Conservation (phyloP, 129 eudicot species). For the Erigeron canadensis region DNA sequence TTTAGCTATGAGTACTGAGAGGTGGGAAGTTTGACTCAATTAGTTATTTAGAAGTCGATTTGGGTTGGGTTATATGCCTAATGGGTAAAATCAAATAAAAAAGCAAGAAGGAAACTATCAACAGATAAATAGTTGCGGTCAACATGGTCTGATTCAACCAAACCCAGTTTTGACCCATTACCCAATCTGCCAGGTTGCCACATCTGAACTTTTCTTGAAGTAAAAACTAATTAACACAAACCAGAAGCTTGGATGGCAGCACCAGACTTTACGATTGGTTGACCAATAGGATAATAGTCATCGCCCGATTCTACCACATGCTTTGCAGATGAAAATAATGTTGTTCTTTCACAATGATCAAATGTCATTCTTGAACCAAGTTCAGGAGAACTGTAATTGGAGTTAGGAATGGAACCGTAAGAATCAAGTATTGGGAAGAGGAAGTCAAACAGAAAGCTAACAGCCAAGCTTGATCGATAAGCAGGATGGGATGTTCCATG, state of each 20-base stretch:
- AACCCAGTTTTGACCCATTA: neutral
- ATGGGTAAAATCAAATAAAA: too few relatives aligned
- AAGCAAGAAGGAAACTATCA: too few relatives aligned
- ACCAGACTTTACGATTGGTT: slow-evolving; percentile 68
- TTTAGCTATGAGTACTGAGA: neutral
- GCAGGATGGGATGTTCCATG: slow-evolving; percentile 58
- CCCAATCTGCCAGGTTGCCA: neutral
- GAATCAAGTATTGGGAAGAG: slow-evolving; percentile 43
- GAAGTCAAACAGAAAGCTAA: slow-evolving; percentile 72
- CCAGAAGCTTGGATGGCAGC: slow-evolving; percentile 97
- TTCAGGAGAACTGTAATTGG: slow-evolving; percentile 9
- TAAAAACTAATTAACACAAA: slow-evolving; percentile 35
- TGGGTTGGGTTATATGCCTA: too few relatives aligned
- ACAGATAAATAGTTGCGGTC: too few relatives aligned
- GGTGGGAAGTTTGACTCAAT: too few relatives aligned
- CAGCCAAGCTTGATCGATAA: slow-evolving; percentile 81
- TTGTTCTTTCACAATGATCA: slow-evolving; percentile 19
- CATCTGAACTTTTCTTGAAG: neutral
- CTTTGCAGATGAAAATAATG: slow-evolving; percentile 63
- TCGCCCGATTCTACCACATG: slow-evolving; percentile 63
- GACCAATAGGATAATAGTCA: slow-evolving; percentile 78
- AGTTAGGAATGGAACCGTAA: neutral
- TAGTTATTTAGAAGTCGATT: too few relatives aligned
- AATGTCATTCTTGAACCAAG: slow-evolving; percentile 8
- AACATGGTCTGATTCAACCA: neutral